Evolutionary conservation across 2,329 filamentous ascomycete species (phyloP), one percentile per base, ranked within the genome.

Genomic region (Geosmithia flava): DNA sequence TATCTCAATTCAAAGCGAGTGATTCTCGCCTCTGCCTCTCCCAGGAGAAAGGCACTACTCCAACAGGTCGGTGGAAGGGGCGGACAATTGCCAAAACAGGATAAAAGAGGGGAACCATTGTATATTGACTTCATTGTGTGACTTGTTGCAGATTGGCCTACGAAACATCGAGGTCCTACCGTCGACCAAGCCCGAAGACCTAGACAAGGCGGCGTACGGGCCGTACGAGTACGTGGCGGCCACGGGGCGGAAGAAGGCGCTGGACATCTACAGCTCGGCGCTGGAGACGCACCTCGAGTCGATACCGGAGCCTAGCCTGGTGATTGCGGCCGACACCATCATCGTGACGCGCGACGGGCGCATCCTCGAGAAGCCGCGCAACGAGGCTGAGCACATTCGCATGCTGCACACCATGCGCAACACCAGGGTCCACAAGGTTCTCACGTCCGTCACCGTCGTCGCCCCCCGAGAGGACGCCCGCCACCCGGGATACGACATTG

Each of bases 151-250:
- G 76, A 76, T 96, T 51, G 89, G 90, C 54, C 78, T 97, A 11
- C 76, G 73, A 2, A 83, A 89, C 59, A 67, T 96, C 59, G 90
- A 97, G 66, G 79, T 96, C 58, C 75, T 83, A 51, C 88, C 93
- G 16, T 95, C 88, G 42, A 81, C 76, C 48, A 82, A 87, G 54
- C 83, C 87, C 47, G 93, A 98, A 69, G 77, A 97, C 68, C 78
- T 95, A 48, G 77, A 87, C 57, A 95, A 97, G 64, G 64, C 69
- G 7, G 63, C 68, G 2, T 76, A 91, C 50, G 80, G 82, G 1
- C 87, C 93, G 1, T 85, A 87, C 63, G 89, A 95, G 68, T 98
- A 98, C 69, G 93, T 96, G 19, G 74, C 90, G 15, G 80, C 83
- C 49, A 98, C 93, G 2, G 91, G 91, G 3, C 79, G 80, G 20